phyloP scores from a whole-genome alignment of 2,329 filamentous ascomycete genomes.

The Xylaria sp. region DNA sequence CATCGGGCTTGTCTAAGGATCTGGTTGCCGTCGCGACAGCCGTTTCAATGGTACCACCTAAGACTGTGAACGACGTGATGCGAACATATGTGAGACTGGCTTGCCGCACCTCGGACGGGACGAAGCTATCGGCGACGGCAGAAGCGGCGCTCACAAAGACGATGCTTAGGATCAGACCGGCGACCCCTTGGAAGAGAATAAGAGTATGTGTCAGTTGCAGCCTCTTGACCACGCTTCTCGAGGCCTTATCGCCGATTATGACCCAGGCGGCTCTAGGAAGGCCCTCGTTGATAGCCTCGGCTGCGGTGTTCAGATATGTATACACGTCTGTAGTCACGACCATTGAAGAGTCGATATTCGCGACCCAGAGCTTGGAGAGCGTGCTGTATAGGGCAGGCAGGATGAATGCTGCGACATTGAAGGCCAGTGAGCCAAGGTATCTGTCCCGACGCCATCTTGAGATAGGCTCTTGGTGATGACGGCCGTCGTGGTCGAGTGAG shows the following conservation, averaged over 20 bases:
- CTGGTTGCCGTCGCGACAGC: constrained; percentile 71
- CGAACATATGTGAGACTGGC: constrained; percentile 72
- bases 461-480: not conserved
- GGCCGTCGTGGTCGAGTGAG: not conserved
- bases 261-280: constrained; percentile 75
- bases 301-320: constrained; percentile 75
- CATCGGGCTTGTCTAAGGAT: constrained; percentile 75
- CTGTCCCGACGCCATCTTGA: constrained; percentile 37
- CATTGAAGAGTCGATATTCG: constrained; percentile 70
- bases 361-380: constrained; percentile 76
- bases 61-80: constrained; percentile 70
- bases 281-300: constrained; percentile 78
- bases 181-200: constrained; percentile 66
- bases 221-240: constrained; percentile 61
- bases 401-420: constrained; percentile 71
- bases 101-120: constrained; percentile 67
- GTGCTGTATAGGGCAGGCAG: constrained; percentile 75
- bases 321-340: constrained; percentile 74
- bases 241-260: constrained; percentile 73
- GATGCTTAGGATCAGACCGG: constrained; percentile 70
- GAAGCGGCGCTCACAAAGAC: constrained; percentile 65
- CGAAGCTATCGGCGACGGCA: constrained; percentile 69
- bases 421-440: constrained; percentile 68
- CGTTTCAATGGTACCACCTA: constrained; percentile 71
- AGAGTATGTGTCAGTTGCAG: constrained; percentile 72